Evolutionary conservation across 140 eudicot species (phyloP).

Genomic region (Senecio squalidus): DNA sequence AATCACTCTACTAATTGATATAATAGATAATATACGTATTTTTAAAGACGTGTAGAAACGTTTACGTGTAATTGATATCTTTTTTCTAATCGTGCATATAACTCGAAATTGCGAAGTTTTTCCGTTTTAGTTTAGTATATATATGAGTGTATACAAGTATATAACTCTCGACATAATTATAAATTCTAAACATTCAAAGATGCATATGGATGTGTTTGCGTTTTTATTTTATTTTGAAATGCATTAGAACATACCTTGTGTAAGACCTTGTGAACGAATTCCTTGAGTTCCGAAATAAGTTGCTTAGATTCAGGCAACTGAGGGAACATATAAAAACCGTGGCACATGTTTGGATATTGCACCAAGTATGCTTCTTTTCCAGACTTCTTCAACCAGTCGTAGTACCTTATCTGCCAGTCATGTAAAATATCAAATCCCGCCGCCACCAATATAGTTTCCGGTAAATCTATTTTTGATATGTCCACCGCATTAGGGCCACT

Average conservation of each 20-base stretch:
- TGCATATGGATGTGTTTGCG: no score
- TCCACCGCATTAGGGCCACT: slow-evolving; percentile 13
- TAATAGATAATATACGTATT: no score
- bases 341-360: slow-evolving; percentile 17
- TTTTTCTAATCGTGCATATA: no score
- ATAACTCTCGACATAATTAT: no score
- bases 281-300: slow-evolving; percentile 1
- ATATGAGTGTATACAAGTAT: no score
- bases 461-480: slow-evolving; percentile 6
- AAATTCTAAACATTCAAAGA: no score
- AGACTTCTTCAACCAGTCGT: slow-evolving; percentile 2
- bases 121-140: no score
- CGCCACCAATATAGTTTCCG: slow-evolving; percentile 4
- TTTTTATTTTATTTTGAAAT: background rate
- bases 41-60: no score
- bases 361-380: slow-evolving; percentile 8
- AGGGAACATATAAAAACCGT: slow-evolving; percentile 6
- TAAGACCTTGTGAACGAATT: background rate
- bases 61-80: no score
- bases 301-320: slow-evolving; percentile 13
- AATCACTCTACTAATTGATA: no score
- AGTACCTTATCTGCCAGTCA: slow-evolving; percentile 1
- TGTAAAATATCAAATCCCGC: background rate
- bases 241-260: background rate
- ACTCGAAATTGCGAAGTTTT: no score